These are phyloP conservation scores for Emergomyces pasteurianus DNA, from an alignment of 2,329 filamentous ascomycete species.

Conservation along the genomic window DNA sequence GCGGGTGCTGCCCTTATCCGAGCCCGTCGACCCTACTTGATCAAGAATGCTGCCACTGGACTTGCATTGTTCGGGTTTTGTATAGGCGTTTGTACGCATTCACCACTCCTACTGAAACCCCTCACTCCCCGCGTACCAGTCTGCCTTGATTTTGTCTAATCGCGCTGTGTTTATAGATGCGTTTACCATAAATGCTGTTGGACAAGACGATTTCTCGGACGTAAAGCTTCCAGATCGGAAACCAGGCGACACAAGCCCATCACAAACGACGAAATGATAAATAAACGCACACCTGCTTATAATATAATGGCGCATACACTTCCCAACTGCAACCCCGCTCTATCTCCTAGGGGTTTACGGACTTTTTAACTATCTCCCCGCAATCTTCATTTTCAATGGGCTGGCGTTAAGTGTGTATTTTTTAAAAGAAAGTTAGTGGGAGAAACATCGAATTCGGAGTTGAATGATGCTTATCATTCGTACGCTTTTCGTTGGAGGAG, in stretches of 20 bases:
- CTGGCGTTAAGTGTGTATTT: not conserved
- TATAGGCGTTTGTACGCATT: conserved; percentile 73
- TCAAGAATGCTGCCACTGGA: conserved; percentile 80
- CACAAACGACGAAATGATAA: not conserved
- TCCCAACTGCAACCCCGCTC: not conserved
- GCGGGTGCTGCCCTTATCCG: conserved; percentile 83
- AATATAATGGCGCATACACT: not conserved
- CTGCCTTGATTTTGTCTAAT: not conserved
- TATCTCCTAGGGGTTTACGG: not conserved
- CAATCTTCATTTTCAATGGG: not conserved
- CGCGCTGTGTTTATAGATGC: conserved; percentile 39
- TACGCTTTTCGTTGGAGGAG: too few relatives aligned
- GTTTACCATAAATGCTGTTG: conserved; percentile 70
- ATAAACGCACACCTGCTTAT: not conserved
- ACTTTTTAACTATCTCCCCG: not conserved
- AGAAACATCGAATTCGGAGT: not conserved
- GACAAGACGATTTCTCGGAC: conserved; percentile 94
- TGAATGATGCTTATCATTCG: too few relatives aligned
- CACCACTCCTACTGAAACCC: not conserved
- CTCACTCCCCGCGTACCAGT: not conserved
- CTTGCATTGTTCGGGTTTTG: conserved; percentile 62
- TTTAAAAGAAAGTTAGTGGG: not conserved
- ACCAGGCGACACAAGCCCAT: not conserved
- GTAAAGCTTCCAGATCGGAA: conserved; percentile 69
- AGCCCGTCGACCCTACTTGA: conserved; percentile 78